These are phyloP conservation scores for Gastrolobium bilobum DNA, from an alignment of 306 rosid genomes.

Conservation along the genomic window DNA sequence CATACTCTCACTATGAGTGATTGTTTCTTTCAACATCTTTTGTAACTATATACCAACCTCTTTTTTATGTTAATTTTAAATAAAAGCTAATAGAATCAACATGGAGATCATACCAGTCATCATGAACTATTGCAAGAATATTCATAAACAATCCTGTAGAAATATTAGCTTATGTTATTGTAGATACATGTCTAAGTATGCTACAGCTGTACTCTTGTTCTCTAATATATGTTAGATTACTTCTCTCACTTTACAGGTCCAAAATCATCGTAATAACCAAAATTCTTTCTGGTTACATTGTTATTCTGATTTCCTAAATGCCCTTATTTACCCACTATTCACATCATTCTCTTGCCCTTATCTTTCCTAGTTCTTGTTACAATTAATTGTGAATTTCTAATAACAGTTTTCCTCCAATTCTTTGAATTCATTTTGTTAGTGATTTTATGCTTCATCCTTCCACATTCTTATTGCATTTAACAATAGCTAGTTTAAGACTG, in stretches of 20 bases:
- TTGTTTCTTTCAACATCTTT: constrained; percentile 29
- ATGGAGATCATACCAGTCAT: not conserved
- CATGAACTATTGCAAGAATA: constrained; percentile 16
- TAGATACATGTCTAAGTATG: not conserved
- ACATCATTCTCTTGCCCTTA: constrained; percentile 5
- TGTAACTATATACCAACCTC: not conserved
- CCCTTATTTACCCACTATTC: not conserved
- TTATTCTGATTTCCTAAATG: constrained; percentile 16
- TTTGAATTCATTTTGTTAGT: constrained; percentile 1
- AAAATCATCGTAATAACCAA: constrained; percentile 4
- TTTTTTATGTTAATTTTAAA: constrained; percentile 29
- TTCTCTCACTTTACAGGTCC: constrained; percentile 12
- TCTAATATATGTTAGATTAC: constrained; percentile 1
- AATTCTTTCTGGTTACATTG: constrained; percentile 6
- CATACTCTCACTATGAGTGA: constrained; percentile 25
- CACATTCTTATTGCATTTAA: constrained; percentile 36
- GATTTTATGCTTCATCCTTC: constrained; percentile 25
- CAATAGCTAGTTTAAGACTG: not conserved
- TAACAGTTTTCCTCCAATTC: constrained; percentile 14
- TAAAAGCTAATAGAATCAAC: constrained; percentile 20
- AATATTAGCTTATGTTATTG: constrained; percentile 6
- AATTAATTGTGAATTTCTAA: constrained; percentile 14
- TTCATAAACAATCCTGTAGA: constrained; percentile 5
- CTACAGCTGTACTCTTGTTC: not conserved
- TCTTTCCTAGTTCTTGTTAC: not conserved